Evolutionary conservation across 331 rosid species (phyloP), one percentile per base, ranked within the genome.

Genomic region (Rosa hybrid): DNA sequence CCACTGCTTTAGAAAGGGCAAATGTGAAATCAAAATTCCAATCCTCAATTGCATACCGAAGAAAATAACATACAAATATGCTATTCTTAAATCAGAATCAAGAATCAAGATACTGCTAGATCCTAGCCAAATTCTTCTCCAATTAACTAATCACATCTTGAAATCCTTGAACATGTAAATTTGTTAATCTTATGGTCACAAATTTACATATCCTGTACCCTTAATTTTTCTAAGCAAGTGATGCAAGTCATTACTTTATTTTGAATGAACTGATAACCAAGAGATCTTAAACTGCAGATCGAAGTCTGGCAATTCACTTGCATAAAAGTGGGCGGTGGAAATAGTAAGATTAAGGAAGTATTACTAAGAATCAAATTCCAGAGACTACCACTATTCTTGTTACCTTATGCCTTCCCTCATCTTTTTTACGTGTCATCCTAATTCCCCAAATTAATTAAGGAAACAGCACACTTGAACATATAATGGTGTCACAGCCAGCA

Each of bases 231-330:
- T 7, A 53, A 54, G 18, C 4, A 38, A 34, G 68, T 12, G 12
- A 39, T 25, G 39, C 4, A 38, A 20, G 34, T 11, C 42, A 20
- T 14, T n/a, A 21, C 12, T 54, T n/a, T 18, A 54, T 54, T 48
- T 54, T 11, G 49, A 34, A 74, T 12, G 20, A 53, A 53, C 18
- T 54, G 50, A 51, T 30, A 39, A 45, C 50, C 68, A 3, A 2
- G 9, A 34, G 21, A 44, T 64, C 34, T 6, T 27, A 65, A 77
- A 46, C 69, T 17, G 20, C 25, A 5, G 20, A 25, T 60, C 4
- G 12, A 59, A 16, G 57, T 59, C 70, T 75, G 42, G 18, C 69
- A 21, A 75, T 23, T 42, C 45, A 25, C 71, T 76, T 23, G 71
- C 54, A 60, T 20, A 54, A 74, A 51, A 63, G 20, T 18, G 41